Conservation (phyloP, 148 eudicot species). For the Persicaria maculosa region DNA sequence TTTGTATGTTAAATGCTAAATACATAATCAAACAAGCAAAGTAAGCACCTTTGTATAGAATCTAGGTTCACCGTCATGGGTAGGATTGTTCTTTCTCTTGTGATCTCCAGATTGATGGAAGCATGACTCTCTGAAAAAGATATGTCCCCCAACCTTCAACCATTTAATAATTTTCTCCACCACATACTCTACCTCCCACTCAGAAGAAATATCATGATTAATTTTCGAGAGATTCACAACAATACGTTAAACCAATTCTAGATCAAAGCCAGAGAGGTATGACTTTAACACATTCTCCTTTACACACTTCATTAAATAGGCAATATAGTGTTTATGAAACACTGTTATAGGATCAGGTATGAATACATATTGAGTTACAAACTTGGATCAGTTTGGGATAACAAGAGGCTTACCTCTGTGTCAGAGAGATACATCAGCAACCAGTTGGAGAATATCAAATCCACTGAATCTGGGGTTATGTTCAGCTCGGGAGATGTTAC, state of each 20-base stretch:
- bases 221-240: background rate
- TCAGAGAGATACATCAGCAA: constrained; percentile 97
- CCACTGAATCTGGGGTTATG: constrained; percentile 62
- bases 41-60: constrained; percentile 75
- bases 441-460: constrained; percentile 95
- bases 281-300: too few relatives aligned
- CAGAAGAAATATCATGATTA: background rate
- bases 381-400: background rate
- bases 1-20: too few relatives aligned
- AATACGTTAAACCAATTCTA: background rate
- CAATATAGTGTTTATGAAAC: too few relatives aligned
- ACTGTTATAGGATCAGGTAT: too few relatives aligned
- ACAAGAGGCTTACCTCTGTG: constrained; percentile 45
- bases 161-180: constrained; percentile 71
- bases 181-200: constrained; percentile 63
- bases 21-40: too few relatives aligned
- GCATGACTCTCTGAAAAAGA: constrained; percentile 95
- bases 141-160: constrained; percentile 88
- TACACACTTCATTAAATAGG: too few relatives aligned
- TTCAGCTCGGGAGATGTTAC: constrained; percentile 80
- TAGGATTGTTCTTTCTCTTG: constrained; percentile 84
- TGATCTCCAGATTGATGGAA: constrained; percentile 97
- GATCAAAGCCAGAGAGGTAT: background rate
- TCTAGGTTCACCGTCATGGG: constrained; percentile 97
- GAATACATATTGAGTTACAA: too few relatives aligned